phyloP scores from a whole-genome alignment of 805 yeast genomes.

The Kazachstania kunashirensis region DNA sequence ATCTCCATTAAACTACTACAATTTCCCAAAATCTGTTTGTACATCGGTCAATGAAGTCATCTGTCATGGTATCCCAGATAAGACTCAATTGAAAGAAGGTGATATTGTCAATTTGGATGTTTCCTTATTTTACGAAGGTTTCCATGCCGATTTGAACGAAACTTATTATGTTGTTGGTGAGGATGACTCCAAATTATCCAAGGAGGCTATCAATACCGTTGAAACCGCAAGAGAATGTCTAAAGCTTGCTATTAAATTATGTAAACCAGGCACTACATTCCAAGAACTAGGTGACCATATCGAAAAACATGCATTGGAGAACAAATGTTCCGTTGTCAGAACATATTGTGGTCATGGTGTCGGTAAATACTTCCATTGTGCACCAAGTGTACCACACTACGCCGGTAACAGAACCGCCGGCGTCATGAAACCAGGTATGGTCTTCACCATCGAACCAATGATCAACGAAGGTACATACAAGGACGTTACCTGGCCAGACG shows the following conservation, averaged over 20 bases:
- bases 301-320: conserved; percentile 72
- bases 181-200: conserved; percentile 47
- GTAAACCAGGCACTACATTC: conserved; percentile 88
- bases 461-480: conserved; percentile 72
- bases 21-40: conserved; percentile 86
- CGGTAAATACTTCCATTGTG: conserved; percentile 76
- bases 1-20: conserved; percentile 87
- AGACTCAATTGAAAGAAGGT: conserved; percentile 79
- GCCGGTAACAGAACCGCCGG: conserved; percentile 91
- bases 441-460: conserved; percentile 97
- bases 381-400: conserved; percentile 90
- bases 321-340: conserved; percentile 78
- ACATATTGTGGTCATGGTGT: conserved; percentile 93
- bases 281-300: conserved; percentile 80
- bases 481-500: conserved; percentile 91
- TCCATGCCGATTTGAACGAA: conserved; percentile 91
- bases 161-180: conserved; percentile 95
- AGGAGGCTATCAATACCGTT: conserved; percentile 80
- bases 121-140: conserved; percentile 73
- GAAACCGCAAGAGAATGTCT: conserved; percentile 86
- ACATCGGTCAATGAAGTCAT: conserved; percentile 91
- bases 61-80: conserved; percentile 96
- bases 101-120: conserved; percentile 91
- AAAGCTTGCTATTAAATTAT: conserved; percentile 69
- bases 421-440: conserved; percentile 90